Evolutionary conservation across 345 rosid species (phyloP).

Genomic region (Zanthoxylum bungeanum): DNA sequence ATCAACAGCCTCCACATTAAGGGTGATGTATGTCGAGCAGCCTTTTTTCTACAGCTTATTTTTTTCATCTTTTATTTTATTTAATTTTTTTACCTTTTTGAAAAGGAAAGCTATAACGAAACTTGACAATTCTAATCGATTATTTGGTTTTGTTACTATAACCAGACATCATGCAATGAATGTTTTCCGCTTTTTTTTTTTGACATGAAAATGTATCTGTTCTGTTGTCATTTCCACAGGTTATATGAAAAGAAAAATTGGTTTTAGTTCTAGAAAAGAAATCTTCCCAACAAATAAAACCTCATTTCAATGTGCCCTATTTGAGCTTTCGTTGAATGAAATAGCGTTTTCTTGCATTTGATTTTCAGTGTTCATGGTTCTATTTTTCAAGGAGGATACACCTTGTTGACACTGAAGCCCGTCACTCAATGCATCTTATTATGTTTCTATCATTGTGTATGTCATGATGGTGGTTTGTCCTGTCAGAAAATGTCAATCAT

Average conservation of each 20-base stretch:
- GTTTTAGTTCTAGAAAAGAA: neutral
- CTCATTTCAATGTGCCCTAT: neutral
- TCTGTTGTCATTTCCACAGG: neutral
- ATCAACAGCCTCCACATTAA: slow-evolving; percentile 88
- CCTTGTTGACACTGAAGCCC: neutral
- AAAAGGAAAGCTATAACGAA: neutral
- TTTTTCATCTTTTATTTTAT: neutral
- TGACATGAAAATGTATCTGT: neutral
- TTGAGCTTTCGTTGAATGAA: neutral
- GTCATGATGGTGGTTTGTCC: neutral
- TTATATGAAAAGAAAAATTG: neutral
- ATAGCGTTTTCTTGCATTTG: neutral
- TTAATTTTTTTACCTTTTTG: neutral
- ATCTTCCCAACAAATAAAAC: neutral
- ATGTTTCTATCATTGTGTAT: neutral
- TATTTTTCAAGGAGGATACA: neutral
- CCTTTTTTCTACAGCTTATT: neutral
- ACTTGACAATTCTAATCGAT: neutral
- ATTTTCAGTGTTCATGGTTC: neutral
- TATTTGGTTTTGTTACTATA: neutral
- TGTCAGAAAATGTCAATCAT: neutral
- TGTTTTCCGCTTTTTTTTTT: neutral
- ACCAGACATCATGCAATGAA: neutral
- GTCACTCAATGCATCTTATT: neutral
- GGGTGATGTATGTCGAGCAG: slow-evolving; percentile 74